Base-by-base conservation (phyloP, 2,329 filamentous ascomycete species). In the Colletotrichum eleusines region DNA sequence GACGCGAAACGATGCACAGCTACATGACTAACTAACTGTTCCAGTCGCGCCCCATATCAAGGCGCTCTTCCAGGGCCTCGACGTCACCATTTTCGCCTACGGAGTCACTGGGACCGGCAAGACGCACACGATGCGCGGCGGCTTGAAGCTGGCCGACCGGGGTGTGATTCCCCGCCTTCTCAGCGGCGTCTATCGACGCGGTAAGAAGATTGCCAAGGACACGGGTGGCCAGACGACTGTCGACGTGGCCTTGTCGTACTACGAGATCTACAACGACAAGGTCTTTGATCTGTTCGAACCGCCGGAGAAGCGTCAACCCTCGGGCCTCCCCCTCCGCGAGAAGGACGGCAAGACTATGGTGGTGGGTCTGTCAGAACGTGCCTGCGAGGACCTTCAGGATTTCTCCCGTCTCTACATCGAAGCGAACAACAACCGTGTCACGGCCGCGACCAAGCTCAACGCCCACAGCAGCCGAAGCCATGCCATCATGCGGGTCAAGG, bases 261-360 rank as follows among this genome's bases (percentile, higher is more conserved):
- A 97, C 82, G 95, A 98, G 80, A 97, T 98, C 74, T 98, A 98
- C 82, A 97, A 97, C 80, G 95, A 98, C 84, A 95, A 95, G 79
- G 94, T 97, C 26, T 97, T 91, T 77, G 95, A 98, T 79, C 84
- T 98, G 40, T 94, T 98, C 74, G 93, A 97, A 79, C 86, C 94
- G 0, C 92, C 91, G 0, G 95, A 98, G 80, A 97, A 94, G 83
- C 92, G 96, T 61, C 94, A 92, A 0, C 85, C 93, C 1, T 88
- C 92, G 0, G 95, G 95, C 0, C 84, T 97, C 33, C 93, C 93
- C 2, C 88, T 97, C 31, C 89, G 94, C 33, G 94, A 97, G 77
- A 95, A 94, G 77, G 91, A 92, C 75, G 94, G 93, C 73, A 96
- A 93, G 83, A 97, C 94, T 0, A 88, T 95, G 26, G 94, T 98